A percentile compares a stretch with the other conserved stretches of the same genome.
These are phyloP conservation scores for Trametes hirsuta DNA, from an alignment of 1,284 basidiomycete species.

Conservation along the genomic window DNA sequence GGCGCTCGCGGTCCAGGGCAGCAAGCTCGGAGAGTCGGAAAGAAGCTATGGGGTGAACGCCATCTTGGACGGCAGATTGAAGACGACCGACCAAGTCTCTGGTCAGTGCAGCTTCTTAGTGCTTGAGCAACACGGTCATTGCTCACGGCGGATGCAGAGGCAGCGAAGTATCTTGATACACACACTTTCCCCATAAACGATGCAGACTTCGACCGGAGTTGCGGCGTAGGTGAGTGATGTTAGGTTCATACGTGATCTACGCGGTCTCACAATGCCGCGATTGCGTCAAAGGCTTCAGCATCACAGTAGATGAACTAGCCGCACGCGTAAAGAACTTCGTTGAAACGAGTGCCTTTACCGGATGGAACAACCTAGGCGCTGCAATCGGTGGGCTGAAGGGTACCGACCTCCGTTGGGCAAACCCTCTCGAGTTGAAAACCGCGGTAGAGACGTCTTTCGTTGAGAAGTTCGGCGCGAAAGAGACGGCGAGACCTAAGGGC, in stretches of 20 bases:
- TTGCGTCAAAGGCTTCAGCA: slow-evolving; percentile 70
- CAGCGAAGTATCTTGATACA: slow-evolving; percentile 76
- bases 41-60: slow-evolving; percentile 70
- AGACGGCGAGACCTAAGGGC: slow-evolving; percentile 65
- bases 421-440: slow-evolving; percentile 87
- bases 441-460: slow-evolving; percentile 81
- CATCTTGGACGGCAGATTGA: slow-evolving; percentile 76
- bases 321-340: slow-evolving; percentile 67
- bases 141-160: slow-evolving; percentile 51
- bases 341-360: slow-evolving; percentile 52
- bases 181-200: slow-evolving; percentile 67
- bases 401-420: slow-evolving; percentile 85
- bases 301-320: slow-evolving; percentile 75
- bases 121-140: background rate
- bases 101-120: slow-evolving; percentile 49
- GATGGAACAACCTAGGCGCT: slow-evolving; percentile 79
- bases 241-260: background rate
- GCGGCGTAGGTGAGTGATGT: slow-evolving; percentile 84
- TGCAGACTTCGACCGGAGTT: slow-evolving; percentile 77
- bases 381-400: slow-evolving; percentile 75
- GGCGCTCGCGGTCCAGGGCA: slow-evolving; percentile 66
- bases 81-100: slow-evolving; percentile 85
- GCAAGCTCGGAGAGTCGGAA: slow-evolving; percentile 62
- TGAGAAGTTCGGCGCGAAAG: slow-evolving; percentile 81
- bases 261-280: background rate